These are phyloP conservation scores for Ogataea pilisensis DNA, from an alignment of 805 yeast genomes.

Conservation along the genomic window DNA sequence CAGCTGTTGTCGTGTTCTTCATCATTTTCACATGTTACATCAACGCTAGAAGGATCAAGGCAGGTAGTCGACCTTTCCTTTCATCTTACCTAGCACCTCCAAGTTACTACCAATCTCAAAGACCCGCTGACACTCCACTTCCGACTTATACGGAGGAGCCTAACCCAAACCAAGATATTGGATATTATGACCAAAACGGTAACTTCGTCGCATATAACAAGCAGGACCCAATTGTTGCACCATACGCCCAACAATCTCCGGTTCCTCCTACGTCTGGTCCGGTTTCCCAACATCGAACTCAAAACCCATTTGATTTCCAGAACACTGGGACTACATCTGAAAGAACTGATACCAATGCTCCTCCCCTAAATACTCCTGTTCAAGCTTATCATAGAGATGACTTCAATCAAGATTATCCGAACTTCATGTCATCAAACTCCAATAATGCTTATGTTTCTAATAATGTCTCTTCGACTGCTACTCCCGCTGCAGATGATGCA, in stretches of 20 bases:
- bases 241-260: background rate
- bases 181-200: slow-evolving; percentile 68
- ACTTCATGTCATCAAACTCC: slow-evolving; percentile 6
- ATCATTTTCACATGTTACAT: slow-evolving; percentile 48
- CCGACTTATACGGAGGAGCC: slow-evolving; percentile 68
- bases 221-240: background rate
- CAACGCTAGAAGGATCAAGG: slow-evolving; percentile 47
- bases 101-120: slow-evolving; percentile 62
- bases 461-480: background rate
- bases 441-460: background rate
- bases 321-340: slow-evolving; percentile 10
- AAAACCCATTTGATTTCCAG: slow-evolving; percentile 11
- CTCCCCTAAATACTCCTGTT: slow-evolving; percentile 2
- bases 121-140: slow-evolving; percentile 46
- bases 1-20: slow-evolving; percentile 43
- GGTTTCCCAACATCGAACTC: too few species aligned
- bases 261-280: too few species aligned
- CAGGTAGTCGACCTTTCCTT: slow-evolving; percentile 61
- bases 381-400: slow-evolving; percentile 11
- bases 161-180: slow-evolving; percentile 66
- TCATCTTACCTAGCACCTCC: slow-evolving; percentile 59
- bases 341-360: background rate
- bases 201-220: slow-evolving; percentile 32
- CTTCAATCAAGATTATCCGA: slow-evolving; percentile 12
- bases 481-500: background rate